Conservation (phyloP, 768 basidiomycete genomes). For the Hericium rajendrae region DNA sequence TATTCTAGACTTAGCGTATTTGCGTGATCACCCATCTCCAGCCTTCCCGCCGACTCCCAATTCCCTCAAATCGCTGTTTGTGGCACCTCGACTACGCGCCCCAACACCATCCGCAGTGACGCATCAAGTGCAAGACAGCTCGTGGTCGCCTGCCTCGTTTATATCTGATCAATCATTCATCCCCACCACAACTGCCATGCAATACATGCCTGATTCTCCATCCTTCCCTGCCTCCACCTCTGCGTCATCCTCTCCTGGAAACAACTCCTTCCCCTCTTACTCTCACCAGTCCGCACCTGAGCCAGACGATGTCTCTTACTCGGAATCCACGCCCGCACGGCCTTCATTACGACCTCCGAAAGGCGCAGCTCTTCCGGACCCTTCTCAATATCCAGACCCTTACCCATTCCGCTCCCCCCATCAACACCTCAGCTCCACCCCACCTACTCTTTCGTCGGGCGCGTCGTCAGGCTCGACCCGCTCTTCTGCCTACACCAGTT, state of each 20-base stretch:
- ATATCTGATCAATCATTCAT: conserved; percentile 10
- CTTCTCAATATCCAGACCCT: conserved; percentile 62
- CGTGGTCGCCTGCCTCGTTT: conserved; percentile 17
- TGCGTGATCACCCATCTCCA: conserved; percentile 22
- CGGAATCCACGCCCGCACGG: conserved; percentile 25
- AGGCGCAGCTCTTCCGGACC: conserved; percentile 47
- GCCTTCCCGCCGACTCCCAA: conserved; percentile 25
- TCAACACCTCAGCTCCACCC: conserved; percentile 31
- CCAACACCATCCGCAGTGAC: conserved; percentile 25
- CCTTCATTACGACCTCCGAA: conserved; percentile 32
- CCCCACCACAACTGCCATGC: conserved; percentile 19
- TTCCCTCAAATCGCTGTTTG: conserved; percentile 19
- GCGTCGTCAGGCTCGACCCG: conserved; percentile 65
- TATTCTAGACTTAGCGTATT: conserved; percentile 6
- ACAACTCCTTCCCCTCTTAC: conserved; percentile 23
- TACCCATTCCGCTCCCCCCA: conserved; percentile 52
- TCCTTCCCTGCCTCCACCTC: conserved; percentile 16
- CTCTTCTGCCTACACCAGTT: conserved; percentile 71
- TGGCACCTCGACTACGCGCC: conserved; percentile 28
- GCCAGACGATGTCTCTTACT: conserved; percentile 28
- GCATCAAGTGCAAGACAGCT: conserved; percentile 15
- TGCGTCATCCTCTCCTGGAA: conserved; percentile 17
- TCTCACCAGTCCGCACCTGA: conserved; percentile 32
- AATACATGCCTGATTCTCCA: conserved; percentile 22
- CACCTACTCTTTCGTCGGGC: conserved; percentile 59